These are phyloP conservation scores for Cladophialophora carrionii DNA, from an alignment of 2,329 filamentous ascomycete species.

Conservation along the genomic window DNA sequence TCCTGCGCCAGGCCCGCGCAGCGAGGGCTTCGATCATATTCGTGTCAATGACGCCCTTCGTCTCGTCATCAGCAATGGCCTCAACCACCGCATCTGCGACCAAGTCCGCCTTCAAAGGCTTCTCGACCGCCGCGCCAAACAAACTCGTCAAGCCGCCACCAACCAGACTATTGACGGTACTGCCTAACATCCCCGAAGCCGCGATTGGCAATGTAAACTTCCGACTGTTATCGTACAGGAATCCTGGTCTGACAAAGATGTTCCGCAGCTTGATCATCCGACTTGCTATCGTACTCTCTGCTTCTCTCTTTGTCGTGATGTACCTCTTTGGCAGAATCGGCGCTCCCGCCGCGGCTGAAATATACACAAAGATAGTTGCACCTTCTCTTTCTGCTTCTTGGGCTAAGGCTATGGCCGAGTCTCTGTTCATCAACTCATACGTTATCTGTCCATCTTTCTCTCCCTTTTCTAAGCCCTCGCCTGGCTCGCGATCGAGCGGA, in stretches of 20 bases:
- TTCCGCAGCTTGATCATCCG: constrained; percentile 75
- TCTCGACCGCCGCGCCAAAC: constrained; percentile 79
- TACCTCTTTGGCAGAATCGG: constrained; percentile 84
- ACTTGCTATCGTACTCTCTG: constrained; percentile 73
- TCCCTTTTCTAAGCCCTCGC: constrained; percentile 62
- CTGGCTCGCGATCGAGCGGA: constrained; percentile 66
- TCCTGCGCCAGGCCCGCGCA: constrained; percentile 81
- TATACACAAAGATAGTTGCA: constrained; percentile 76
- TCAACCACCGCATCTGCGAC: constrained; percentile 91
- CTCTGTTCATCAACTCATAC: constrained; percentile 94
- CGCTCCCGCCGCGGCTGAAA: constrained; percentile 84
- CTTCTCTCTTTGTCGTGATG: constrained; percentile 87
- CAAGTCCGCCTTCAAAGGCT: constrained; percentile 82
- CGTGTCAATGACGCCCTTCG: constrained; percentile 76
- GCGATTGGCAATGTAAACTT: constrained; percentile 84
- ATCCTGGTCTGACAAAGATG: constrained; percentile 81
- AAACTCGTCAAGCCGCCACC: constrained; percentile 75
- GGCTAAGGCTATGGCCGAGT: constrained; percentile 76
- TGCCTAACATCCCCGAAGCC: constrained; percentile 72
- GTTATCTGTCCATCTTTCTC: constrained; percentile 77
- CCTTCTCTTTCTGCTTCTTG: constrained; percentile 69
- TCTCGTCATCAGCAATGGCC: constrained; percentile 72
- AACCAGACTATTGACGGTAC: constrained; percentile 74
- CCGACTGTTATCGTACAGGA: constrained; percentile 85
- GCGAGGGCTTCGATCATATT: constrained; percentile 80